A percentile compares a stretch with the other conserved stretches of the same genome.
Conservation (phyloP, 2,329 filamentous ascomycete species). For the Colletotrichum eremochloae region DNA sequence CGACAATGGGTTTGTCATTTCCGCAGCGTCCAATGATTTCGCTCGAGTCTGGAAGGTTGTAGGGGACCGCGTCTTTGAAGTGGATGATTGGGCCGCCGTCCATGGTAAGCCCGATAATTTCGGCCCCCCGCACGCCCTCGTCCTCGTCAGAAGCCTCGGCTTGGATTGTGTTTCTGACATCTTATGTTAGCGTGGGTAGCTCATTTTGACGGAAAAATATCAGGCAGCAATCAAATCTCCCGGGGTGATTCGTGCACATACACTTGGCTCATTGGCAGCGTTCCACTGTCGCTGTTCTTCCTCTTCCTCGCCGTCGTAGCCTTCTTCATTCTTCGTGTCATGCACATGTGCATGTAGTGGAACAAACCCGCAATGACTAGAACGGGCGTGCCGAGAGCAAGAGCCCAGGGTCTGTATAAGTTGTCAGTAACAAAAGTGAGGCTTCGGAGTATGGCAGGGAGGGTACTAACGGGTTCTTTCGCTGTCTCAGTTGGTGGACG, state of each 20-base stretch:
- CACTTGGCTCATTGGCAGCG: conserved; percentile 59
- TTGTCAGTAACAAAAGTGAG: conserved; percentile 26
- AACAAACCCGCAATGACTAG: conserved; percentile 69
- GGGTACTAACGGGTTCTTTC: conserved; percentile 63
- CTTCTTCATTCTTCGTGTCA: conserved; percentile 53
- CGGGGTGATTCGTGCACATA: conserved; percentile 47
- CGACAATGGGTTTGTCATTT: conserved; percentile 54
- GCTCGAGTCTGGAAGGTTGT: conserved; percentile 49
- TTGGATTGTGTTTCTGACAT: conserved; percentile 53
- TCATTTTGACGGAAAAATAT: conserved; percentile 38
- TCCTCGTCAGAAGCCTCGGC: conserved; percentile 47
- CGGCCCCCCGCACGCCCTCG: conserved; percentile 47
- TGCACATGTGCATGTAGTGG: conserved; percentile 60
- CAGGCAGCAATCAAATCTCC: conserved; percentile 34
- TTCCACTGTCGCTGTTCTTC: conserved; percentile 45
- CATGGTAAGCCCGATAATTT: conserved; percentile 61
- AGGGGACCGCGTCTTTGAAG: conserved; percentile 53
- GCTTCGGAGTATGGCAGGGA: neutral
- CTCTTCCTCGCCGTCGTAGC: conserved; percentile 44
- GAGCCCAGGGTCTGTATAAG: conserved; percentile 63
- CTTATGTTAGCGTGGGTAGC: conserved; percentile 43
- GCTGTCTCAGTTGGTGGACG: conserved; percentile 62
- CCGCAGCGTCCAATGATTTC: conserved; percentile 54
- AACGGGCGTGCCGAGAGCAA: conserved; percentile 71
- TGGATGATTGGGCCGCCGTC: conserved; percentile 62